A percentile compares a stretch with the other conserved stretches of the same genome.
Conservation (phyloP, 805 yeast species). For the Scheffersomyces lignosus region DNA sequence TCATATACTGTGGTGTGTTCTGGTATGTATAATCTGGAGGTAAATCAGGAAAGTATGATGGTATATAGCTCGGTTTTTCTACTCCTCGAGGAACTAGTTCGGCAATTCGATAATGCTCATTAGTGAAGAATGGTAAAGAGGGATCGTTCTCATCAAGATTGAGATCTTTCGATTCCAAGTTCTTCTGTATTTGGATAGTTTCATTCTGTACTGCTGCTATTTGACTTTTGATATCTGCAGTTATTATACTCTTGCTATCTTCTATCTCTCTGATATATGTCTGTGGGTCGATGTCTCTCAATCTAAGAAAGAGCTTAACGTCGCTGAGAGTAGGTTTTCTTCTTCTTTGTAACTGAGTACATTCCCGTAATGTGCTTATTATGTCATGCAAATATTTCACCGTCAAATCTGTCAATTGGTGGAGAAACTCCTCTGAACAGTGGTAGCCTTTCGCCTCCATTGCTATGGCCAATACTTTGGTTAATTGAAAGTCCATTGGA, state of each 20-base stretch:
- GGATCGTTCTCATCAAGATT: constrained; percentile 34
- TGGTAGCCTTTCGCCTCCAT: constrained; percentile 20
- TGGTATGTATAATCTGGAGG: constrained; percentile 95
- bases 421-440: constrained; percentile 28
- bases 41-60: constrained; percentile 77
- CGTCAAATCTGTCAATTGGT: constrained; percentile 28
- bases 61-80: constrained; percentile 49
- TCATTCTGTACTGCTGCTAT: constrained; percentile 8
- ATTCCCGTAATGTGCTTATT: constrained; percentile 43
- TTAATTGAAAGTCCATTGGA: constrained; percentile 28
- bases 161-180: constrained; percentile 6
- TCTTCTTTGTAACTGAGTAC: constrained; percentile 62
- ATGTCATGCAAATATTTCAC: constrained; percentile 35
- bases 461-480: constrained; percentile 26
- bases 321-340: constrained; percentile 54
- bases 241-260: constrained; percentile 17
- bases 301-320: constrained; percentile 42
- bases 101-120: constrained; percentile 51
- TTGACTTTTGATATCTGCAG: constrained; percentile 5
- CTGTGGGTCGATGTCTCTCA: constrained; percentile 39
- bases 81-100: constrained; percentile 55
- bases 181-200: constrained; percentile 13
- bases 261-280: constrained; percentile 41
- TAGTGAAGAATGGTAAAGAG: constrained; percentile 54
- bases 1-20: constrained; percentile 68